Conservation (phyloP, 257 asterid genomes). For the Vinca minor region DNA sequence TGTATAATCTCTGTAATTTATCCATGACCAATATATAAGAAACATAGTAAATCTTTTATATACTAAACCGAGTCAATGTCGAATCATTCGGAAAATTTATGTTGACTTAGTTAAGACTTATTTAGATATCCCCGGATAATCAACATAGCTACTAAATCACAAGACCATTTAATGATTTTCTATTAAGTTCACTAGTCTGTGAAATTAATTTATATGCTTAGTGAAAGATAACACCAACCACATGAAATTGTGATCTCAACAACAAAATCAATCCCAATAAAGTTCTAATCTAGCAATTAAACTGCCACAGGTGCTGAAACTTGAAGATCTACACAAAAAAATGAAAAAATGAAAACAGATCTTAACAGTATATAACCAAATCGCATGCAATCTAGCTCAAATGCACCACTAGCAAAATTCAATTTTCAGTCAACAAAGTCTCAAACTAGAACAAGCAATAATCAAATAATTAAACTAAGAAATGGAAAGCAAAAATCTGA, state of each 20-base stretch:
- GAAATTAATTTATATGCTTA: no score
- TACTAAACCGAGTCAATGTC: background rate
- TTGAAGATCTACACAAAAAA: background rate
- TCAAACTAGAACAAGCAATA: no score
- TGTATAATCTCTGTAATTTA: background rate
- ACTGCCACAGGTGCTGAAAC: background rate
- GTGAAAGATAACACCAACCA: no score
- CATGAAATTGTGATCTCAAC: no score
- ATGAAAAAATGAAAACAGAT: background rate
- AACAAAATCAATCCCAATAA: background rate
- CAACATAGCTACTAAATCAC: background rate
- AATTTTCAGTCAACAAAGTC: background rate
- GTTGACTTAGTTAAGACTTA: background rate
- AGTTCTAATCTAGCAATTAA: background rate
- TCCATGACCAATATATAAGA: background rate
- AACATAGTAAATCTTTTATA: background rate
- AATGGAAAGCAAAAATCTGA: constrained; percentile 21
- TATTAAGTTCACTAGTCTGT: background rate
- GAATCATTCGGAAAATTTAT: background rate
- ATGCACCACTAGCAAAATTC: background rate
- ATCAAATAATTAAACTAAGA: background rate
- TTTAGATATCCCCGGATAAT: background rate
- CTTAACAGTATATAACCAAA: background rate
- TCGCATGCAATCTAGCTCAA: background rate
- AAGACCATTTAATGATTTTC: background rate